Evolutionary conservation across 1,284 basidiomycete species (phyloP).

Genomic region (Puccinia horiana): DNA sequence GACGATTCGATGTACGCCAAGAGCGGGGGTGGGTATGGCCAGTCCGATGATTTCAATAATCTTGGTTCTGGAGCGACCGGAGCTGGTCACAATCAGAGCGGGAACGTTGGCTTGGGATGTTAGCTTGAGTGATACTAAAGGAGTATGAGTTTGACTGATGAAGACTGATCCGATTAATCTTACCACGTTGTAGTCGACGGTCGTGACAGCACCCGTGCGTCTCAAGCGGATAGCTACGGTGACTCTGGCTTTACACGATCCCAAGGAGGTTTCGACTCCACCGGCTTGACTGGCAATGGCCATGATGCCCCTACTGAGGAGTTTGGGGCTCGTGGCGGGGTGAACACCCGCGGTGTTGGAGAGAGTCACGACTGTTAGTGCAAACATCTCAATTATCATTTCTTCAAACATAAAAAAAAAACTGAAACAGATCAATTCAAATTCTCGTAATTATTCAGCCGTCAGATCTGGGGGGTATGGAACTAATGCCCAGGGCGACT

Average conservation of each 20-base stretch:
- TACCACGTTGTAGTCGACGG: not conserved
- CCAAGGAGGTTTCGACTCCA: not conserved
- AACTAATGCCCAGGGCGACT: slow-evolving; percentile 39
- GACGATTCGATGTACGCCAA: slow-evolving; percentile 8
- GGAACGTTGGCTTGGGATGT: slow-evolving; percentile 6
- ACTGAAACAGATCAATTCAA: not conserved
- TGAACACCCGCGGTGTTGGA: slow-evolving; percentile 15
- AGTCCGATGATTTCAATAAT: not conserved
- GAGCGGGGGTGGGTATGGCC: not conserved
- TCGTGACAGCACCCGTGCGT: slow-evolving; percentile 7
- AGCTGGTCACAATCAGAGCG: not conserved
- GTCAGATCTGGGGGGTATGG: slow-evolving; percentile 38
- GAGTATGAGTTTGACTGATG: not conserved
- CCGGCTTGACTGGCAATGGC: not conserved
- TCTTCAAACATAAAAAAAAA: no score
- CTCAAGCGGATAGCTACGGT: slow-evolving; percentile 24
- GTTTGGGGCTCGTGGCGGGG: slow-evolving; percentile 19
- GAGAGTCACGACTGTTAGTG: slow-evolving; percentile 22
- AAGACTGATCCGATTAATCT: not conserved
- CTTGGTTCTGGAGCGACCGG: not conserved
- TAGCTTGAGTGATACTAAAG: not conserved
- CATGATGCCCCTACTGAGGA: not conserved
- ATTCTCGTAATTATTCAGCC: slow-evolving; percentile 14
- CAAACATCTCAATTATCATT: not conserved
- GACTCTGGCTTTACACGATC: slow-evolving; percentile 14